Base-by-base conservation (phyloP, 768 basidiomycete species). In the Tephrocybe sp. region DNA sequence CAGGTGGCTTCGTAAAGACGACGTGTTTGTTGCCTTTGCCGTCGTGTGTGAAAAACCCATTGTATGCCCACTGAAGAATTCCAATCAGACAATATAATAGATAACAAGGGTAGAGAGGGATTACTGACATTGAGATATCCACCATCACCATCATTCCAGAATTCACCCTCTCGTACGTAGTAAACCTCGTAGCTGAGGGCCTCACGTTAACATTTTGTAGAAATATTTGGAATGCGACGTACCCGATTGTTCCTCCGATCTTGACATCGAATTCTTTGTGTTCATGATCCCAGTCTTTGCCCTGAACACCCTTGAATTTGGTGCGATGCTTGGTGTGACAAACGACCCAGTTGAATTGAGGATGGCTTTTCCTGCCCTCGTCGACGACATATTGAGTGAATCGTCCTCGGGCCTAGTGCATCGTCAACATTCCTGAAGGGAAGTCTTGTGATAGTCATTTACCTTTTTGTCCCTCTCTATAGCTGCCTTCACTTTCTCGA, bases 261-360 rank as follows among this genome's bases (percentile, higher is more conserved):
- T 38, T 49, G 42, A 57, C 49, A 16, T 53, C 51, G 47, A 64
- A 56, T 35, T 64, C 63, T 43, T 61, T 55, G 38, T 64, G 63
- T 16, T 48, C 43, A 39, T 64, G 63, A 40, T 44, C 59, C 61
- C 61, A 64, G 27, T 66, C 61, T 16, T 46, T 59, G 49, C 57
- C 60, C 30, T 27, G 47, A 11, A 19, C 39, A 8, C 61, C 60
- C n/a, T 59, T 52, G 35, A 54, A 63, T 16, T 57, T 39, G 0
- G 49, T 58, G 27, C 46, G 50, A 31, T 63, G 62, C 15, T 56
- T 56, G 3, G 60, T 60, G 40, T 59, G 62, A 39, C 56, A 59
- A 8, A 51, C 41, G 8, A 60, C 51, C 47, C 55, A 61, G 47
- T 63, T 64, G 31, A 42, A 53, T 28, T 53, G 30, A 4, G 44